Conservation (phyloP, 441 rosid genomes). For the Syzygium malaccense region DNA sequence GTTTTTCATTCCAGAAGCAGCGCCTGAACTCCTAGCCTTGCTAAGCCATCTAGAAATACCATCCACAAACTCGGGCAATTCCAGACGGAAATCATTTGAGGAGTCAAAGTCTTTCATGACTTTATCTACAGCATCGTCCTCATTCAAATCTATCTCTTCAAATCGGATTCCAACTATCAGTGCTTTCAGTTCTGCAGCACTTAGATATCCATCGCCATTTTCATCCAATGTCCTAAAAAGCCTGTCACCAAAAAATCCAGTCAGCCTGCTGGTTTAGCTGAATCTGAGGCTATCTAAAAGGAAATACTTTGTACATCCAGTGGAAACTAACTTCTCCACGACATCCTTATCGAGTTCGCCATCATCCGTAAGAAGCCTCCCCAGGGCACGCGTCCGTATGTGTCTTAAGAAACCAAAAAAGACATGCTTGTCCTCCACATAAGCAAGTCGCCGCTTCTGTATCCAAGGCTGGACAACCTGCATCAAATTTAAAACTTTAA, state of each 20-base stretch:
- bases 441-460: slow-evolving; percentile 16
- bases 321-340: slow-evolving; percentile 3
- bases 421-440: slow-evolving; percentile 12
- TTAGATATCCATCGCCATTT: slow-evolving; percentile 47
- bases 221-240: slow-evolving; percentile 64
- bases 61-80: slow-evolving; percentile 36
- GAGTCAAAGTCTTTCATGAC: slow-evolving; percentile 68
- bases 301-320: background rate
- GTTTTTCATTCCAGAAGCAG: slow-evolving; percentile 29
- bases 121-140: slow-evolving; percentile 55
- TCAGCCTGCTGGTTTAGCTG: background rate
- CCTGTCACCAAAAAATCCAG: slow-evolving; percentile 27
- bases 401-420: slow-evolving; percentile 13
- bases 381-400: slow-evolving; percentile 6
- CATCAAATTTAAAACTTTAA: background rate
- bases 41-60: slow-evolving; percentile 64
- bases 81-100: slow-evolving; percentile 35
- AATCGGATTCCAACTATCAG: slow-evolving; percentile 75
- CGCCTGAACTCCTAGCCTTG: slow-evolving; percentile 25
- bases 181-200: slow-evolving; percentile 66
- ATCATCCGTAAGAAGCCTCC: slow-evolving; percentile 12
- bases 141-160: slow-evolving; percentile 70
- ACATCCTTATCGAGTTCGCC: slow-evolving; percentile 5
- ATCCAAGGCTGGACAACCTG: slow-evolving; percentile 29
- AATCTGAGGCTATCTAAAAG: background rate